These are phyloP conservation scores for Baorangia bicolor DNA, from an alignment of 768 basidiomycete species.

Conservation along the genomic window DNA sequence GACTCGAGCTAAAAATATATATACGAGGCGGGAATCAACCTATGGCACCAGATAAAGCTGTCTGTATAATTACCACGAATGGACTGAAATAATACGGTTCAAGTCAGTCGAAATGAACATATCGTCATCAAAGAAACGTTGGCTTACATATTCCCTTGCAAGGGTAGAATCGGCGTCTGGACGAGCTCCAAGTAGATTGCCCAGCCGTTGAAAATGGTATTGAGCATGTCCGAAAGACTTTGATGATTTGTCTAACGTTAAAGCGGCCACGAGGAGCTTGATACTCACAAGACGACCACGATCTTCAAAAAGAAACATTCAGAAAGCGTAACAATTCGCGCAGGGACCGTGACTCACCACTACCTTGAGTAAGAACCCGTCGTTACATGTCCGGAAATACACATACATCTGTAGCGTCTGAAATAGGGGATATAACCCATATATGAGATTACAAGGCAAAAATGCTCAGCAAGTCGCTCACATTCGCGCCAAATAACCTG, in stretches of 20 bases:
- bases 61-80: conserved; percentile 7
- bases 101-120: neutral
- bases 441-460: neutral
- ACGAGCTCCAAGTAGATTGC: conserved; percentile 9
- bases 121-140: neutral
- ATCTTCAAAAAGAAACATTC: neutral
- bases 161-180: neutral
- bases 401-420: conserved; percentile 10
- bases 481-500: conserved; percentile 17
- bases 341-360: conserved; percentile 1
- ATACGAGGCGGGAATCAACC: neutral
- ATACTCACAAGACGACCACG: conserved; percentile 4
- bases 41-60: neutral
- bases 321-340: neutral
- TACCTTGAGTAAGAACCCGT: neutral
- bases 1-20: conserved; percentile 7
- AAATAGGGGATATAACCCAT: neutral
- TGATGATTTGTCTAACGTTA: neutral
- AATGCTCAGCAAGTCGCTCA: neutral
- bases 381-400: conserved; percentile 11
- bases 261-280: neutral
- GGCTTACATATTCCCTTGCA: conserved; percentile 8
- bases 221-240: conserved; percentile 16
- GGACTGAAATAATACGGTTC: neutral
- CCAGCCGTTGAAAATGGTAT: conserved; percentile 8